Conservation (phyloP, 2,329 filamentous ascomycete species). For the Colletotrichum sp. region DNA sequence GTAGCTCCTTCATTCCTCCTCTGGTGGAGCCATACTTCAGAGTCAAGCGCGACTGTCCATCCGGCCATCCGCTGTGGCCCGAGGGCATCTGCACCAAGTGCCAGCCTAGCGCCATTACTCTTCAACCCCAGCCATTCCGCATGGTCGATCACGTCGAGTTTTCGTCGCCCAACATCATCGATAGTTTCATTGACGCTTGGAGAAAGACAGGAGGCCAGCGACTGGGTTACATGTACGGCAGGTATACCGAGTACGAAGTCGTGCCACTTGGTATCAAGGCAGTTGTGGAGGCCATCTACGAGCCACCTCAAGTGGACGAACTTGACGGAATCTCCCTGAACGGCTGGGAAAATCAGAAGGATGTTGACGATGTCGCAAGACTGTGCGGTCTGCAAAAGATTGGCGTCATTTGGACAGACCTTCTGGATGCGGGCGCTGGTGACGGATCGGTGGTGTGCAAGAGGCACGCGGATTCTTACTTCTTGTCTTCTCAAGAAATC, state of each 20-base stretch:
- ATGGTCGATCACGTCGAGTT: slow-evolving; percentile 99
- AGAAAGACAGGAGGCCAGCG: slow-evolving; percentile 83
- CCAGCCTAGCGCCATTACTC: slow-evolving; percentile 93
- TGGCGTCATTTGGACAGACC: slow-evolving; percentile 93
- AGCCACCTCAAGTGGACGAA: slow-evolving; percentile 90
- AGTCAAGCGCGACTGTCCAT: slow-evolving; percentile 87
- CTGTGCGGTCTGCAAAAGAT: slow-evolving; percentile 87
- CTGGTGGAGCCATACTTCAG: slow-evolving; percentile 92
- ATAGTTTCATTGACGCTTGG: slow-evolving; percentile 93
- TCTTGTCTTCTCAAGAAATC: slow-evolving; percentile 89
- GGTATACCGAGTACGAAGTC: slow-evolving; percentile 88
- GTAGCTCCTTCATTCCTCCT: slow-evolving; percentile 94
- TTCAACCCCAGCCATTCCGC: slow-evolving; percentile 91
- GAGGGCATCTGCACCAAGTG: slow-evolving; percentile 98
- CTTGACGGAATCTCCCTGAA: slow-evolving; percentile 85
- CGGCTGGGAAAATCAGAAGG: slow-evolving; percentile 84
- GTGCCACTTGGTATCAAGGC: slow-evolving; percentile 95
- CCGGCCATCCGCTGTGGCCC: slow-evolving; percentile 91
- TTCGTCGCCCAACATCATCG: slow-evolving; percentile 80
- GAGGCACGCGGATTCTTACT: slow-evolving; percentile 94
- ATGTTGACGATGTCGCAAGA: slow-evolving; percentile 79
- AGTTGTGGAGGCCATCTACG: slow-evolving; percentile 95
- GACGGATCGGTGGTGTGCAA: slow-evolving; percentile 93
- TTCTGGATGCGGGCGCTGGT: slow-evolving; percentile 79
- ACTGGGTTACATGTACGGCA: slow-evolving; percentile 88